Evolutionary conservation across 2,329 filamentous ascomycete species (phyloP).

Genomic region (Exophiala xenobiotica): DNA sequence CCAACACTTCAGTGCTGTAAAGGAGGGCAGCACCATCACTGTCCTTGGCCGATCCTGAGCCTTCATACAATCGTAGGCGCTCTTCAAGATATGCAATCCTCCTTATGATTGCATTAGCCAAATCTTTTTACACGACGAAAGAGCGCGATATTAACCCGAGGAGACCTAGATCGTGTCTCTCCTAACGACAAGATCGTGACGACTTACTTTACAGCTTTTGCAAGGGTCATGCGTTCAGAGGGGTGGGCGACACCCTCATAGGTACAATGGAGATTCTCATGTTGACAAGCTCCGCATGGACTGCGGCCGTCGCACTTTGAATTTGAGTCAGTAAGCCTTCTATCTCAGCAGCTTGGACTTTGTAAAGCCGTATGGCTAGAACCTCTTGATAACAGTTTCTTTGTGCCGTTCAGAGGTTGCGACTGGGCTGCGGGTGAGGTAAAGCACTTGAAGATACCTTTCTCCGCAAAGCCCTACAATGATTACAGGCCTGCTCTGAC

Average conservation of each 20-base stretch:
- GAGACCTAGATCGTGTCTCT: too few species aligned
- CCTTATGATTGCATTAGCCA: too few species aligned
- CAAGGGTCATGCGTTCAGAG: constrained; percentile 14
- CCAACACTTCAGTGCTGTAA: constrained; percentile 4
- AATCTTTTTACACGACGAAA: too few species aligned
- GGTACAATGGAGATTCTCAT: constrained; percentile 6
- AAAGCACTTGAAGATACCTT: constrained; percentile 1
- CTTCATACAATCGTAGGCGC: constrained; percentile 16
- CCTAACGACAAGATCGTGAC: too few species aligned
- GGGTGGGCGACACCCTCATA: constrained; percentile 10
- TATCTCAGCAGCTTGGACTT: too few species aligned
- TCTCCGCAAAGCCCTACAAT: constrained; percentile 9
- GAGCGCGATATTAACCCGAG: not conserved
- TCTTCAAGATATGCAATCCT: constrained; percentile 18
- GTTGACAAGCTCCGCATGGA: constrained; percentile 8
- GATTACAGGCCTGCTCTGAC: constrained; percentile 13
- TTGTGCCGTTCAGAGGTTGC: too few species aligned
- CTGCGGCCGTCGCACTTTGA: constrained; percentile 5
- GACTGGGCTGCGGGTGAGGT: too few species aligned
- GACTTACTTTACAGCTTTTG: constrained; percentile 12
- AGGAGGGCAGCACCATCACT: not conserved
- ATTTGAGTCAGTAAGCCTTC: too few species aligned
- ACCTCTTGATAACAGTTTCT: too few species aligned
- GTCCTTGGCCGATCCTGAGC: not conserved
- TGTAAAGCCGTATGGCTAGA: too few species aligned